Conservation (phyloP, 164 flowering plant species). For the Piper longum region DNA sequence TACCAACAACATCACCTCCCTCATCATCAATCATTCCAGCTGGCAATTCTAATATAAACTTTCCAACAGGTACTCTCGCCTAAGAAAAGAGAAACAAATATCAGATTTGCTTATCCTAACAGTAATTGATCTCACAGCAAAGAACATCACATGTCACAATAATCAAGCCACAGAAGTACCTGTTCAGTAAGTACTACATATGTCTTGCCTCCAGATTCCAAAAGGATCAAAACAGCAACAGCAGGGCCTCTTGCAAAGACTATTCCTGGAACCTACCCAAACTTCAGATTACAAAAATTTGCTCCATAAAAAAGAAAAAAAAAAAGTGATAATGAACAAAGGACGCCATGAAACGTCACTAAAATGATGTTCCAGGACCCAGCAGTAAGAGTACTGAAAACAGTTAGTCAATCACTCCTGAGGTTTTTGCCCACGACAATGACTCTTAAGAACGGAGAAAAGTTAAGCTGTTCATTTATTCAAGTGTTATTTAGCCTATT, state of each 20-base stretch:
- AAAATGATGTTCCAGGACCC: no score
- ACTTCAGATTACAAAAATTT: conserved; percentile 9
- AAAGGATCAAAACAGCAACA: conserved; percentile 76
- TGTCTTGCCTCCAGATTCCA: conserved; percentile 66
- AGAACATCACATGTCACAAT: background rate
- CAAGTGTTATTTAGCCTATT: no score
- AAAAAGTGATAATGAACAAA: background rate
- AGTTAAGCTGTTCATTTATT: no score
- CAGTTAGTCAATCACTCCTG: no score
- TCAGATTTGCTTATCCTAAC: background rate
- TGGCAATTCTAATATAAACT: conserved; percentile 72
- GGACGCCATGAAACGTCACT: no score
- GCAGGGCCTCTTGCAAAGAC: conserved; percentile 94
- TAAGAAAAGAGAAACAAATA: conserved; percentile 8
- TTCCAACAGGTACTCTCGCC: conserved; percentile 91
- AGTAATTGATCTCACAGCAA: background rate
- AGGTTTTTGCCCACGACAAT: no score
- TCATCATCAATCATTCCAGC: conserved; percentile 99
- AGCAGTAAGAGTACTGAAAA: no score
- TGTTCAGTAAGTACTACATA: conserved; percentile 88
- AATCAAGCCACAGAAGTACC: conserved; percentile 23
- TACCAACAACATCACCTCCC: conserved; percentile 76
- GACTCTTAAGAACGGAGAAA: no score
- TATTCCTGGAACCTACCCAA: conserved; percentile 81
- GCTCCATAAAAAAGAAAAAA: background rate